Evolutionary conservation across 306 rosid genomes (phyloP).

Genomic region (Gastrolobium bilobum): DNA sequence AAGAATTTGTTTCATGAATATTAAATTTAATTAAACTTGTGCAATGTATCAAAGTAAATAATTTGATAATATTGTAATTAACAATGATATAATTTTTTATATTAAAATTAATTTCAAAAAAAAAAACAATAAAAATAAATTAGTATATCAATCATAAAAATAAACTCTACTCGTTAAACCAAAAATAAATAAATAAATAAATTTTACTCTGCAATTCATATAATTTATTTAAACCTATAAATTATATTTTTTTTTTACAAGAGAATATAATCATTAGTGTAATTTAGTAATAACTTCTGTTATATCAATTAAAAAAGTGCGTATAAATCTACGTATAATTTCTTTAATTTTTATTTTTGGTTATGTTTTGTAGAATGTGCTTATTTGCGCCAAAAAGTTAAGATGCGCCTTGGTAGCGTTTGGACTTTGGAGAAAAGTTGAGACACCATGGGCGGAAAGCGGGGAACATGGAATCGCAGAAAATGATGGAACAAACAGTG

Average conservation of each 20-base stretch:
- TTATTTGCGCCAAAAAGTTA: conserved; percentile 8
- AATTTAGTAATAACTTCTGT: background rate
- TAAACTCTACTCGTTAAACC: too few species aligned
- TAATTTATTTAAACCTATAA: too few species aligned
- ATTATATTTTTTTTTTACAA: too few species aligned
- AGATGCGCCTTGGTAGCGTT: conserved; percentile 11
- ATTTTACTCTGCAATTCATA: too few species aligned
- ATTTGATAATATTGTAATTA: background rate
- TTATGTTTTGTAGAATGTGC: background rate
- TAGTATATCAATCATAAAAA: too few species aligned
- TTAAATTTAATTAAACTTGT: background rate
- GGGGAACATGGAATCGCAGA: conserved; percentile 51
- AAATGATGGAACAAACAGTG: conserved; percentile 58
- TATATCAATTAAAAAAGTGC: too few species aligned
- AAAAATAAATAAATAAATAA: background rate
- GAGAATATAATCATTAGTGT: too few species aligned
- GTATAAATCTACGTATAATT: background rate
- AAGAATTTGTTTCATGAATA: conserved; percentile 8
- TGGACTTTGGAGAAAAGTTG: conserved; percentile 40
- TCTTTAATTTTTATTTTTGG: too few species aligned
- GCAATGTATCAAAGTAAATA: background rate
- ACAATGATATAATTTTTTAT: background rate
- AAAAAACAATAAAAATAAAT: too few species aligned
- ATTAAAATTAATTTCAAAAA: background rate
- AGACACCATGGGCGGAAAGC: conserved; percentile 18